These are phyloP conservation scores for Allomyces arbusculus DNA, from an alignment of 192 early-diverging fungal species.

Conservation along the genomic window DNA sequence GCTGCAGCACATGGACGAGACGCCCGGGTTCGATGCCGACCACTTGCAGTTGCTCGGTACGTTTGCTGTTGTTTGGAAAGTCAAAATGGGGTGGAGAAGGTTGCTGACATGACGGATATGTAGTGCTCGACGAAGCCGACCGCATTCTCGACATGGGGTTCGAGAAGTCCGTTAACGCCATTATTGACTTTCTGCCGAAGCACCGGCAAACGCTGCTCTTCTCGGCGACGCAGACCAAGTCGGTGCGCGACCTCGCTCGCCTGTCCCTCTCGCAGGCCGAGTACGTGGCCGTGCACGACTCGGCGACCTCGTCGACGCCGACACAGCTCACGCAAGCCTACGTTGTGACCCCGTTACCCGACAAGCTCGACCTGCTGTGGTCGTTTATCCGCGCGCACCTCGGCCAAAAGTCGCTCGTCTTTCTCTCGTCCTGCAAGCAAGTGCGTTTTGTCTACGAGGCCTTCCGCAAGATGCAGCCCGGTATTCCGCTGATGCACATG, in stretches of 20 bases:
- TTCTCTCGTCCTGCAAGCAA: slow-evolving; percentile 92
- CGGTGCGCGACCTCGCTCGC: slow-evolving; percentile 80
- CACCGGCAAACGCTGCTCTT: slow-evolving; percentile 84
- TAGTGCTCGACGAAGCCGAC: slow-evolving; percentile 68
- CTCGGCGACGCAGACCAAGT: slow-evolving; percentile 93
- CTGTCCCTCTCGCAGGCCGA: slow-evolving; percentile 76
- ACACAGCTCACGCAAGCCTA: slow-evolving; percentile 66
- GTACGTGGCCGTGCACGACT: slow-evolving; percentile 86
- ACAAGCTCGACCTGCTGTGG: slow-evolving; percentile 88
- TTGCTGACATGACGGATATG: too few relatives aligned
- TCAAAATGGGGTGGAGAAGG: too few relatives aligned
- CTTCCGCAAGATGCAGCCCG: slow-evolving; percentile 87
- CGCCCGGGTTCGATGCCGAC: slow-evolving; percentile 73
- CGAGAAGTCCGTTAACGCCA: slow-evolving; percentile 58
- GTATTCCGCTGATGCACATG: slow-evolving; percentile 69
- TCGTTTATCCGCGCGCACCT: slow-evolving; percentile 91
- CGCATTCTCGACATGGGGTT: slow-evolving; percentile 76
- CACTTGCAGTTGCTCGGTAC: slow-evolving; percentile 47
- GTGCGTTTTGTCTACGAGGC: slow-evolving; percentile 84
- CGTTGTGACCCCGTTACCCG: slow-evolving; percentile 54
- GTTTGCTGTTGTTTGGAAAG: background rate
- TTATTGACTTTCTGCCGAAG: slow-evolving; percentile 60
- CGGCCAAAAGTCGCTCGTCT: slow-evolving; percentile 73
- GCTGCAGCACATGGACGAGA: slow-evolving; percentile 78
- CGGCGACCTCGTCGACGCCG: slow-evolving; percentile 60